Conservation (phyloP, 495 filamentous ascomycete genomes). For the Hyaloscypha finlandica region DNA sequence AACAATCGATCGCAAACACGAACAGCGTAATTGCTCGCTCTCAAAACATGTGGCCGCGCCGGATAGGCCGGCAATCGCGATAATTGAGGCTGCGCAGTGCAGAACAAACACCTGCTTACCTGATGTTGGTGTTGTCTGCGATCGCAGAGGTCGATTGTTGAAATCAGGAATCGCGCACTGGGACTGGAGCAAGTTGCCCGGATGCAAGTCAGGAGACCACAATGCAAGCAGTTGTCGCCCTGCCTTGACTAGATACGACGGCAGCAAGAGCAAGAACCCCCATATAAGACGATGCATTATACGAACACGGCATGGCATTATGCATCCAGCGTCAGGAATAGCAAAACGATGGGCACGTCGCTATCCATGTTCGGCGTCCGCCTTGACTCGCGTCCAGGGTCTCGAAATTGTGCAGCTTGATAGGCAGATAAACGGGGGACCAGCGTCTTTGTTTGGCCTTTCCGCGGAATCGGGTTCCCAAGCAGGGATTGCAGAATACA, state of each 20-base stretch:
- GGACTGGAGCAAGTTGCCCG: not conserved
- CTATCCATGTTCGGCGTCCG: not conserved
- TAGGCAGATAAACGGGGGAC: not conserved
- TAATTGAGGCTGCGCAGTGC: not conserved
- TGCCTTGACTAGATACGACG: not conserved
- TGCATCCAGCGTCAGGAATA: not conserved
- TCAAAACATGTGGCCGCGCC: not conserved
- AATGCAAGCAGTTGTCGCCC: not conserved
- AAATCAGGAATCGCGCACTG: not conserved
- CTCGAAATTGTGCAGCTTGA: not conserved
- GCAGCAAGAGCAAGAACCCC: not conserved
- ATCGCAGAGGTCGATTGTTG: not conserved
- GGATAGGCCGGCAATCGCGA: not conserved
- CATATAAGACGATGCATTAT: not conserved
- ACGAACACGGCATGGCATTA: not conserved
- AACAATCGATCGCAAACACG: not conserved
- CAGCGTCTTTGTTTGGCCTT: not conserved
- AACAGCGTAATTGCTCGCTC: not conserved
- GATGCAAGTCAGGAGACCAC: not conserved
- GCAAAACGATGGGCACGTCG: not conserved
- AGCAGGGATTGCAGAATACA: slow-evolving; percentile 4
- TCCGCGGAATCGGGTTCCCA: slow-evolving; percentile 14
- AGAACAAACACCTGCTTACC: not conserved
- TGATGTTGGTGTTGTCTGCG: not conserved
- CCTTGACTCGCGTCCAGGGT: not conserved